Conservation (phyloP, 306 rosid species). For the Lathyrus aphaca region DNA sequence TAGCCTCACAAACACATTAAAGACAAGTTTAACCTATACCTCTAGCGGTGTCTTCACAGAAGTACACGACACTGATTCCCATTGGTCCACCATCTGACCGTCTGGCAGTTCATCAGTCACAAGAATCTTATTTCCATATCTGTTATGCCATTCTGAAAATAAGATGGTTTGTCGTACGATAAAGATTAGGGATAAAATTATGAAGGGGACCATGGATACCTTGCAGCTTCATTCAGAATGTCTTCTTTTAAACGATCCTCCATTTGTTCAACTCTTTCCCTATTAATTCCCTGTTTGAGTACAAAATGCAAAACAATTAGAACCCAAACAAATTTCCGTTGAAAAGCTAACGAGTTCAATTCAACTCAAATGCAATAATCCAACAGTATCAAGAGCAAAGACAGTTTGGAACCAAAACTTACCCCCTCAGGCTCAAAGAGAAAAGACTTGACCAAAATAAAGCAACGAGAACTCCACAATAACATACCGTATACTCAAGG, state of each 20-base stretch:
- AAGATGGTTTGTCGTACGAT: slow-evolving; percentile 24
- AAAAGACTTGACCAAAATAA: background rate
- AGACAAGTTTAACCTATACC: slow-evolving; percentile 53
- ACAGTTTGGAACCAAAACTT: background rate
- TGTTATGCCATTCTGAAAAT: slow-evolving; percentile 47
- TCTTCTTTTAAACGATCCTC: slow-evolving; percentile 84
- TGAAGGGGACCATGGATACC: slow-evolving; percentile 49
- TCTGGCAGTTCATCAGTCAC: slow-evolving; percentile 95
- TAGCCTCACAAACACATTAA: slow-evolving; percentile 26
- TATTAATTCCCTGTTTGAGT: slow-evolving; percentile 70
- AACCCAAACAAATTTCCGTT: slow-evolving; percentile 17
- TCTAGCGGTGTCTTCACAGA: slow-evolving; percentile 86
- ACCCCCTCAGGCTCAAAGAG: slow-evolving; percentile 5
- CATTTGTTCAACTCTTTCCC: slow-evolving; percentile 92
- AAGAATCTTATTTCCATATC: slow-evolving; percentile 90
- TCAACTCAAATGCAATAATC: slow-evolving; percentile 35
- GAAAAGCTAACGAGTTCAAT: slow-evolving; percentile 1
- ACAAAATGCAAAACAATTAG: slow-evolving; percentile 30
- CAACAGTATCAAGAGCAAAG: background rate
- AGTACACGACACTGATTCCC: slow-evolving; percentile 76
- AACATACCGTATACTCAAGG: slow-evolving; percentile 82
- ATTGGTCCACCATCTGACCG: slow-evolving; percentile 99
- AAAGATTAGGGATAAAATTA: slow-evolving; percentile 22
- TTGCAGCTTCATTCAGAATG: slow-evolving; percentile 79
- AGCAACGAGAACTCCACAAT: background rate